Percentiles rank a stretch among this genome's conserved stretches.
These are phyloP conservation scores for Agaricales sp. DNA, from an alignment of 1,284 basidiomycete genomes.

Conservation along the genomic window DNA sequence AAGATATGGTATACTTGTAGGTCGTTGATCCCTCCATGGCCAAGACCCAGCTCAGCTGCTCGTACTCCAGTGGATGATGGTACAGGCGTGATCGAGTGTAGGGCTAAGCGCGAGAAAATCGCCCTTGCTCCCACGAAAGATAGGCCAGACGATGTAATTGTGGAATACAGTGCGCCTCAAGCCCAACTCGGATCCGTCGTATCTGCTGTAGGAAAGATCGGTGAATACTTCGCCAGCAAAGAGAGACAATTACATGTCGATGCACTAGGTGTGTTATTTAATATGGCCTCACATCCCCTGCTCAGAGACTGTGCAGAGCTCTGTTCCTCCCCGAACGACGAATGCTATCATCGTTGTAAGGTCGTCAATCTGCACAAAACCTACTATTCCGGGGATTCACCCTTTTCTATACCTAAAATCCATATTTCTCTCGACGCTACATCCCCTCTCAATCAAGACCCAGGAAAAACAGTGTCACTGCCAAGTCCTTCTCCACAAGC, in stretches of 20 bases:
- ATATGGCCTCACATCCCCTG: not conserved
- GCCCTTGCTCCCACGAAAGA: not conserved
- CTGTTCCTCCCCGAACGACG: not conserved
- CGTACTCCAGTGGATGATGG: constrained; percentile 1
- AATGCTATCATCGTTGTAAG: not conserved
- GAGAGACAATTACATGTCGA: not conserved
- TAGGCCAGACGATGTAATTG: not conserved
- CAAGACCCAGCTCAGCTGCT: not conserved
- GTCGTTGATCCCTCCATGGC: not conserved
- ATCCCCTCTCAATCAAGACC: not conserved
- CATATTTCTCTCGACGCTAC: not conserved
- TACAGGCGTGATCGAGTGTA: not conserved
- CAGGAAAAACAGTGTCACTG: too few relatives aligned
- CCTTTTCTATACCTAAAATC: not conserved
- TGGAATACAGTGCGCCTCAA: not conserved
- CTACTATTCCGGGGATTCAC: not conserved
- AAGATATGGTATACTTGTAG: not conserved
- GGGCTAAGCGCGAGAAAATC: not conserved
- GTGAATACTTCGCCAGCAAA: not conserved
- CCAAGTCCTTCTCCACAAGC: not conserved
- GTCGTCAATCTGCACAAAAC: not conserved
- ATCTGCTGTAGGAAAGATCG: not conserved
- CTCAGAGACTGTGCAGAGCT: not conserved
- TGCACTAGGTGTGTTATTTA: not conserved
- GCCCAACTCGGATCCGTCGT: not conserved